Base-by-base conservation (phyloP, 1,284 basidiomycete species). In the Heimioporus retisporus region DNA sequence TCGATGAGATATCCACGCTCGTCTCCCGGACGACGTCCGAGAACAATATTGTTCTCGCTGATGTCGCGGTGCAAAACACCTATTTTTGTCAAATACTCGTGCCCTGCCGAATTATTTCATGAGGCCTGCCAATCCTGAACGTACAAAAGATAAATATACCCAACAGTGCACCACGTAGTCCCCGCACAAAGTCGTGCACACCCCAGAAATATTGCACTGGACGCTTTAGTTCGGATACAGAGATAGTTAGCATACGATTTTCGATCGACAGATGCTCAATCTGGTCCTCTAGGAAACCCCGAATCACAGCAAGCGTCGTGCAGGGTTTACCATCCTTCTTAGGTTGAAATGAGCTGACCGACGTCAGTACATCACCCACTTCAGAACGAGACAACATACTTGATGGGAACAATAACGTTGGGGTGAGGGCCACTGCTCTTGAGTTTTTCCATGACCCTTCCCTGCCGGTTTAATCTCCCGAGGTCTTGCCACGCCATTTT, bases 1-100 rank as follows among this genome's bases (percentile, higher is more conserved):
- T 73, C 72, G 23, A 70, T 72, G 18, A 69, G 15, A 28, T 67
- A 74, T 18, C 71, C 72, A 51, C 67, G 46, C 56, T 68, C 68
- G 2, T 64, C 63, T 15, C 54, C 53, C 2, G 72, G 72, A 28
- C 48, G 55, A 43, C 56, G 55, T 0, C 56, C 64, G 2, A 72
- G 71, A 18, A 68, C 65, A 1, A 74, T 67, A 7, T 68, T 72
- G 50, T 72, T 72, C 61, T 73, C 65, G 42, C 68, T 73, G n/a
- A 72, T 53, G 4, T 73, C 67, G 1, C 72, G 59, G n/a, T 68
- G 67, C 18, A 73, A 42, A 50, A 71, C 63, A 1, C 63, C 68
- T 1, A 67, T 64, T 1, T 8, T 28, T 5, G 60, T 65, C 4
- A 73, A 60, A 57, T 65, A 73, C 46, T 65, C 28, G 19, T 72